A percentile compares a stretch with the other conserved stretches of the same genome.
Evolutionary conservation across 2,329 filamentous ascomycete species (phyloP).

Genomic region (Alternaria longipes): DNA sequence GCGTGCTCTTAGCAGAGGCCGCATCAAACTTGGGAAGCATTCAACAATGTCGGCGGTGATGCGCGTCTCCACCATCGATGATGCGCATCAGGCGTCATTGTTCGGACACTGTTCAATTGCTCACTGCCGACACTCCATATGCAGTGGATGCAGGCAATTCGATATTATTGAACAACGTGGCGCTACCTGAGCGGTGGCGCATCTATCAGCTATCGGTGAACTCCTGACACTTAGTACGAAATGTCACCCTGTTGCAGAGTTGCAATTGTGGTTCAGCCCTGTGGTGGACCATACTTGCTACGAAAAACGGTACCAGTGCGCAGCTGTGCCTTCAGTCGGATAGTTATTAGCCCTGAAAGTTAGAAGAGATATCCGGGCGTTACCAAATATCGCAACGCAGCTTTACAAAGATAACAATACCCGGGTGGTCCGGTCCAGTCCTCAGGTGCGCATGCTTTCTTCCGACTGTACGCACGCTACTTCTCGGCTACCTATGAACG

Average conservation of each 20-base stretch:
- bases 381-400: neutral
- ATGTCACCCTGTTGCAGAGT: neutral
- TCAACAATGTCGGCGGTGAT: neutral
- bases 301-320: neutral
- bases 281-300: neutral
- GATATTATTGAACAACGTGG: neutral
- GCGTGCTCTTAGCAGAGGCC: neutral
- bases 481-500: neutral
- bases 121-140: neutral
- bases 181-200: neutral
- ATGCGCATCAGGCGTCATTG: neutral
- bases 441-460: neutral
- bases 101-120: neutral
- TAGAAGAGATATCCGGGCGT: neutral
- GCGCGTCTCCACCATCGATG: neutral
- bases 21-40: neutral
- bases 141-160: neutral
- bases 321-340: neutral
- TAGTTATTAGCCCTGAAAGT: neutral
- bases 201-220: neutral
- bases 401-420: neutral
- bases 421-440: neutral
- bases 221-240: neutral
- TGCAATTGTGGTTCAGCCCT: neutral
- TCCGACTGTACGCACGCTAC: neutral